Percentiles rank a stretch among this genome's conserved stretches.
These are phyloP conservation scores for Dothistroma septosporum DNA, from an alignment of 2,329 filamentous ascomycete genomes.

Conservation along the genomic window DNA sequence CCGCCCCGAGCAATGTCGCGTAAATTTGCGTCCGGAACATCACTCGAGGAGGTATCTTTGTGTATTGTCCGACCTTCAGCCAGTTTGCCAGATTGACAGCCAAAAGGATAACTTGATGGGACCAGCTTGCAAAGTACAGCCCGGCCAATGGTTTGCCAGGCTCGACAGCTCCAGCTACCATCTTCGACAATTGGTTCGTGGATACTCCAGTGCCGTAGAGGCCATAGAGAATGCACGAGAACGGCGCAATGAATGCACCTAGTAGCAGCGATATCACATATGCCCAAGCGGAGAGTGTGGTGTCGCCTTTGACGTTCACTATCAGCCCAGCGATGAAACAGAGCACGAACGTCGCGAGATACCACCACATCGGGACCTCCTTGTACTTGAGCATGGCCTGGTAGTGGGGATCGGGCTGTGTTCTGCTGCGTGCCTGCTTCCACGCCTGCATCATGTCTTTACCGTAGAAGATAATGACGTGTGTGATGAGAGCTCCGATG, in stretches of 20 bases:
- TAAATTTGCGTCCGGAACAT: slow-evolving; percentile 46
- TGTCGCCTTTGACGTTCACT: slow-evolving; percentile 28
- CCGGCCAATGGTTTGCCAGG: slow-evolving; percentile 37
- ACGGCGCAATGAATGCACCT: slow-evolving; percentile 11
- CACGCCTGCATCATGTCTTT: slow-evolving; percentile 43
- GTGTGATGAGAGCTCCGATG: slow-evolving; percentile 14
- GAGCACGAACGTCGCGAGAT: slow-evolving; percentile 25
- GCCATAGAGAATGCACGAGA: slow-evolving; percentile 11
- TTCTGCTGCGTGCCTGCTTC: slow-evolving; percentile 20
- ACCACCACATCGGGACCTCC: slow-evolving; percentile 34
- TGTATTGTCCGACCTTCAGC: slow-evolving; percentile 38
- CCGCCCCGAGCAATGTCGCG: slow-evolving; percentile 41
- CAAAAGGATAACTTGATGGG: slow-evolving; percentile 32
- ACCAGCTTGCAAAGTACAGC: slow-evolving; percentile 31
- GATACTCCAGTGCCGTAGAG: slow-evolving; percentile 50
- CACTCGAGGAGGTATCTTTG: slow-evolving; percentile 38
- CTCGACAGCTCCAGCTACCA: slow-evolving; percentile 48
- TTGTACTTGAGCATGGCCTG: slow-evolving; percentile 32
- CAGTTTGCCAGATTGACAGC: slow-evolving; percentile 32
- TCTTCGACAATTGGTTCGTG: slow-evolving; percentile 52
- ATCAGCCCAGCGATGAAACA: slow-evolving; percentile 30
- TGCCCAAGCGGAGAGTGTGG: slow-evolving; percentile 32
- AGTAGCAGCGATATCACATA: slow-evolving; percentile 29
- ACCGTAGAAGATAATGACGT: slow-evolving; percentile 42
- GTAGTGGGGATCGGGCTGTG: slow-evolving; percentile 31